These are phyloP conservation scores for Globisporangium nodosum DNA, from an alignment of 352 stramenopile species.

Conservation along the genomic window DNA sequence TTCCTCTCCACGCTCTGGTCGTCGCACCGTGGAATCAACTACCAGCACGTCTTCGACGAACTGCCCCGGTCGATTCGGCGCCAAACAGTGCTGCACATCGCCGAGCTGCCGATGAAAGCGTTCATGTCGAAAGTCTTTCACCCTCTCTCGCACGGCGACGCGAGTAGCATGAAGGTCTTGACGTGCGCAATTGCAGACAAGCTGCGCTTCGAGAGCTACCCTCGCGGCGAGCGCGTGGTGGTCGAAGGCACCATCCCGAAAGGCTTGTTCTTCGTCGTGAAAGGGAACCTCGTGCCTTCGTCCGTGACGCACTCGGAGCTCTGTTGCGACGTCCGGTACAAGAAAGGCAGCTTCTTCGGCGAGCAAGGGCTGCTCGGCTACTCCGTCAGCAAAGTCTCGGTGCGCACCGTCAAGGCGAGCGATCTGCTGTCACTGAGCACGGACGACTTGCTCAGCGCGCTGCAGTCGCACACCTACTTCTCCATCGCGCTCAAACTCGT, in stretches of 20 bases:
- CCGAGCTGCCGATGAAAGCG: constrained; percentile 24
- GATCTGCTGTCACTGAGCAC: constrained; percentile 16
- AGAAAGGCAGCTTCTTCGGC: constrained; percentile 53
- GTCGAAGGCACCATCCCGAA: constrained; percentile 59
- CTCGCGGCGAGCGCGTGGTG: constrained; percentile 53
- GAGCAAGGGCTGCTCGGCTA: constrained; percentile 54
- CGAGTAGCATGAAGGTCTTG: constrained; percentile 22
- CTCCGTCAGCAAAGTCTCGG: constrained; percentile 23
- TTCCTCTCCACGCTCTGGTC: constrained; percentile 59
- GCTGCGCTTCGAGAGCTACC: constrained; percentile 60
- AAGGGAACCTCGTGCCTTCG: constrained; percentile 30
- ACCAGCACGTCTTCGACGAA: constrained; percentile 44
- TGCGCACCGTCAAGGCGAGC: constrained; percentile 16
- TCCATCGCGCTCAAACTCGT: constrained; percentile 15
- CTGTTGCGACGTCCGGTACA: constrained; percentile 13
- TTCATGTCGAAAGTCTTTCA: constrained; percentile 28
- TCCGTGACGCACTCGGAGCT: constrained; percentile 2
- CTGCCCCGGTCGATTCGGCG: constrained; percentile 36
- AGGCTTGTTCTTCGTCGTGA: constrained; percentile 71
- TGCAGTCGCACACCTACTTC: constrained; percentile 17
- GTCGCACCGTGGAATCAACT: constrained; percentile 43
- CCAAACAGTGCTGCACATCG: constrained; percentile 44
- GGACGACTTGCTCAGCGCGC: constrained; percentile 7
- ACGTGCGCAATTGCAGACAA: constrained; percentile 33
- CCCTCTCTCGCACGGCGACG: constrained; percentile 17